Base-by-base conservation (phyloP, 805 yeast genomes). In the Nakazawaea ernobii region DNA sequence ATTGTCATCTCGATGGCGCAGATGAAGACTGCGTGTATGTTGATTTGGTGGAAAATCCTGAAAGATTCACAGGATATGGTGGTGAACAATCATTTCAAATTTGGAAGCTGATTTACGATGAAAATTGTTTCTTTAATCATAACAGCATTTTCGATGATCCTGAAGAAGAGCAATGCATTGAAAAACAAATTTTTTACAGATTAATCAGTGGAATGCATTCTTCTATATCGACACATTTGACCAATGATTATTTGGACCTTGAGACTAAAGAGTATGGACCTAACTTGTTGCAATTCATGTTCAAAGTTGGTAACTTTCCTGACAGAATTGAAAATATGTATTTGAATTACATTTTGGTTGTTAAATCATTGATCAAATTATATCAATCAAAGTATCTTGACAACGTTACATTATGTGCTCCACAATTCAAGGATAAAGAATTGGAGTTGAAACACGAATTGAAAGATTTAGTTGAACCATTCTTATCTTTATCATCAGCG, bases 151-250 rank as follows among this genome's bases (percentile, higher is more conserved):
- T 67, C 4, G 59, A 64, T 63, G 50, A 10, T 29, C 45, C 46
- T n/a, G 44, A 36, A 11, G 74, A 65, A 28, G 80, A 75, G 15
- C 78, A 75, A 52, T 91, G 96, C 61, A 67, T 84, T 39, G 98
- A 95, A 58, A 92, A 92, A 67, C 82, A 88, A 53, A 80, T 91
- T 35, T 94, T 94, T 58, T 94, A 85, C 67, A 78, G 94, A 54
- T 67, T 94, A 45, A 74, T 94, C 20, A 84, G 94, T 27, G 99
- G 99, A 1, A 78, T 94, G 84, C 99, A 94, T 61, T 89, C 97
- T 2, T 87, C 96, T 2, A 89, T 94, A 52, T 92, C 95, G 6
- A 90, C 95, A 1, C 99, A 94, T 66, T 71, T 94, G 51, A 79
- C 95, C 14, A 86, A 86, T 60, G 97, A 92, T 59, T 86, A 77